Percentiles rank a stretch among this genome's conserved stretches.
Conservation (phyloP, 139 green algal species). For the Haematococcus lacustris region DNA sequence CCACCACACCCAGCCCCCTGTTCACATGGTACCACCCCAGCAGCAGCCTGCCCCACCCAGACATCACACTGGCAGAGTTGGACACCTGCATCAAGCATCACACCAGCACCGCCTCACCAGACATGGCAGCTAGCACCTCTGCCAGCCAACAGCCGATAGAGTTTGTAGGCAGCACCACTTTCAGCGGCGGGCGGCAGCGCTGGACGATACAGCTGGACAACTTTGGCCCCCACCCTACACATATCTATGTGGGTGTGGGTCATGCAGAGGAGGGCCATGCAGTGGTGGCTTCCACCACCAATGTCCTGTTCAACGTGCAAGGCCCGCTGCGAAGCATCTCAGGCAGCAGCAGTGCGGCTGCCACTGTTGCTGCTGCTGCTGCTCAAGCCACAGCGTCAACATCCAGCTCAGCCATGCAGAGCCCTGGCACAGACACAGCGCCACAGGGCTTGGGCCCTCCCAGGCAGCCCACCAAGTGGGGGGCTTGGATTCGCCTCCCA, state of each 20-base stretch:
- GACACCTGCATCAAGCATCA: constrained; percentile 55
- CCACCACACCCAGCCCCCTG: constrained; percentile 44
- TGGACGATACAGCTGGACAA: constrained; percentile 64
- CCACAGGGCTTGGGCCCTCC: neutral
- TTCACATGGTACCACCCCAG: constrained; percentile 37
- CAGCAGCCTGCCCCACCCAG: too few relatives aligned
- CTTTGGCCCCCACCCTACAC: constrained; percentile 25
- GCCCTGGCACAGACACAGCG: constrained; percentile 1
- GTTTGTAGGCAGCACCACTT: constrained; percentile 39
- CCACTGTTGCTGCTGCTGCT: too few relatives aligned
- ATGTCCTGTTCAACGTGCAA: too few relatives aligned
- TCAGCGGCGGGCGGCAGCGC: constrained; percentile 33
- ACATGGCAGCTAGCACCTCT: neutral
- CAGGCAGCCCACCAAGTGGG: neutral
- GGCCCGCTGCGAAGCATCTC: too few relatives aligned
- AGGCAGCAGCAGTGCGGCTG: too few relatives aligned
- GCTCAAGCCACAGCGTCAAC: too few relatives aligned
- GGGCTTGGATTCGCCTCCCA: neutral
- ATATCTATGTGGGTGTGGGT: constrained; percentile 50
- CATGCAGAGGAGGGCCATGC: too few relatives aligned
- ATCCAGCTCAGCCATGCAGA: too few relatives aligned
- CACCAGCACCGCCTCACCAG: constrained; percentile 1
- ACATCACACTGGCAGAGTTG: constrained; percentile 38
- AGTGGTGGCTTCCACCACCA: too few relatives aligned
- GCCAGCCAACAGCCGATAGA: constrained; percentile 14